Evolutionary conservation across 192 early-diverging fungal genomes (phyloP), one percentile per base, ranked within the genome.

Genomic region (Coemansia asiatica): DNA sequence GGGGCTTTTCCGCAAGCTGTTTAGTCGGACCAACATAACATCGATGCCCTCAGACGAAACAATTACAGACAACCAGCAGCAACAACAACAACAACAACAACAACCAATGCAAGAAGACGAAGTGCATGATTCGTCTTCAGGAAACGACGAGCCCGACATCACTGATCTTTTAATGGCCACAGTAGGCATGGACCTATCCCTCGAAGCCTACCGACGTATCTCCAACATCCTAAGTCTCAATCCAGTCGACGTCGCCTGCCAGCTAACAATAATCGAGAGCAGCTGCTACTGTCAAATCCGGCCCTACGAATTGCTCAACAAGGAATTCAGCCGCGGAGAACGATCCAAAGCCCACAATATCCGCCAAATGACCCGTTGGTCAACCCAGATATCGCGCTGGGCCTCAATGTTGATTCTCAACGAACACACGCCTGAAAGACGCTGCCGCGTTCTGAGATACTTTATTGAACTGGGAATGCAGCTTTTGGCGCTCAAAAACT

Each of bases 221-320:
- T 71, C 77, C 78, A 76, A 69, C 66, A 82, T 75, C 64, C 79
- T 89, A 28, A 90, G 94, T n/a, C 66, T 95, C 29, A 89, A 89
- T 27, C 86, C 94, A 1, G 48, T 88, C 2, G 92, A 95, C 68
- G 78, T 94, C 3, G 94, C 94, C 0, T 82, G 92, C 47, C 94
- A 95, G 71, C 71, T 94, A 48, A 95, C 94, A 9, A 82, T 95
- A n/a, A 85, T 92, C 82, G 88, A 91, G 44, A 83, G 82, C 60
- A 83, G 74, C 61, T 76, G 86, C 63, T 94, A 85, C 61, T 72
- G 72, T 55, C 82, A 82, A 50, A 89, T 95, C 68, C 85, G 87
- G 47, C 88, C 90, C 16, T 72, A 73, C 46, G 94, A 95, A 75
- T 80, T 92, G 23, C 68, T 94, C 38, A 84, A 81, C 62, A 88